phyloP scores from a whole-genome alignment of 2,329 filamentous ascomycete species.

The Phyllosticta ampelicida region DNA sequence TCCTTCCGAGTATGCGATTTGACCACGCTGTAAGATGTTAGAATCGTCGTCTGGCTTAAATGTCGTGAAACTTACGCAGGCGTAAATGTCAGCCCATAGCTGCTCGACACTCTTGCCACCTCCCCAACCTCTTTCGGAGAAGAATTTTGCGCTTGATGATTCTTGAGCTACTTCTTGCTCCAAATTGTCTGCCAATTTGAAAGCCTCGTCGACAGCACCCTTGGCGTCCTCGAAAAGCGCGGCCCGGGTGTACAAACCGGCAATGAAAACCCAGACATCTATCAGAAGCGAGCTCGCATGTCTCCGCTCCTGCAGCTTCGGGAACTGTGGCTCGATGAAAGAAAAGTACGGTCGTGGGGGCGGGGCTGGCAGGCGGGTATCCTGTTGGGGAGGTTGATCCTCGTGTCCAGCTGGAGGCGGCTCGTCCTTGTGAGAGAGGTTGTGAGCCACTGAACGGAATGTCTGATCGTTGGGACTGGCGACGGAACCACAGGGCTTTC shows the following conservation, averaged over 20 bases:
- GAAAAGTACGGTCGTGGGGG: conserved; percentile 25
- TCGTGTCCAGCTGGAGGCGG: conserved; percentile 30
- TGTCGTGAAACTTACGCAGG: conserved; percentile 51
- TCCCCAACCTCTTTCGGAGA: conserved; percentile 62
- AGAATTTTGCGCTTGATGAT: conserved; percentile 49
- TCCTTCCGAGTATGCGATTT: conserved; percentile 52
- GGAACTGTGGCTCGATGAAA: conserved; percentile 37
- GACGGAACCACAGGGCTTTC: background rate
- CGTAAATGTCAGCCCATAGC: conserved; percentile 71
- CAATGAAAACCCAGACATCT: conserved; percentile 83
- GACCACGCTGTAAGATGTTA: conserved; percentile 47
- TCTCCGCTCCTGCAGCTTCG: conserved; percentile 40
- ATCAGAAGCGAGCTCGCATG: conserved; percentile 52
- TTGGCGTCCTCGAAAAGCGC: conserved; percentile 68
- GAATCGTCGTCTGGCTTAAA: conserved; percentile 3
- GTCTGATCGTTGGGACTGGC: conserved; percentile 22
- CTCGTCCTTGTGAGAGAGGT: conserved; percentile 23
- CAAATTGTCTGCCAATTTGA: conserved; percentile 60
- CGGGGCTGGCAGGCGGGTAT: conserved; percentile 32
- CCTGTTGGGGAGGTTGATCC: conserved; percentile 33
- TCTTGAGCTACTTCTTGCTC: conserved; percentile 57
- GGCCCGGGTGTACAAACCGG: conserved; percentile 76
- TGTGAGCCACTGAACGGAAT: conserved; percentile 31
- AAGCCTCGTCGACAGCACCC: conserved; percentile 71
- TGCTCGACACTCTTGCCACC: conserved; percentile 72